phyloP scores from a whole-genome alignment of 2,329 filamentous ascomycete genomes.

The Verticillium nubilum region DNA sequence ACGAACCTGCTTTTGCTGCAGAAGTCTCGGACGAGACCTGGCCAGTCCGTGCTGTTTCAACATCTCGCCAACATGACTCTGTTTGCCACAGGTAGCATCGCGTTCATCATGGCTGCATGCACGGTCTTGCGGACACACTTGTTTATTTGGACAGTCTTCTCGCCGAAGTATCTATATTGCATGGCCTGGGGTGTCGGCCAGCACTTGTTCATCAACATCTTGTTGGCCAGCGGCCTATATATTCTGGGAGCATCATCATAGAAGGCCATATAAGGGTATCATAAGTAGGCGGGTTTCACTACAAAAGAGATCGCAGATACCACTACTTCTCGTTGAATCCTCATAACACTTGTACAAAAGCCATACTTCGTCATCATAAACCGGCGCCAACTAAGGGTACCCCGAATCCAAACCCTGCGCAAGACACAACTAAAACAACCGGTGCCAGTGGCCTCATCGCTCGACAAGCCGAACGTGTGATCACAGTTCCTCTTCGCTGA shows the following conservation, averaged over 20 bases:
- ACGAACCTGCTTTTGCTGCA: slow-evolving; percentile 53
- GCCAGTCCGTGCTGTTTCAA: slow-evolving; percentile 21
- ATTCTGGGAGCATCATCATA: not conserved
- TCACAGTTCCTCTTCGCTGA: slow-evolving; percentile 32
- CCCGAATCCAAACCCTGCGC: not conserved
- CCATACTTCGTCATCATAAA: not conserved
- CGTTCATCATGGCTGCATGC: slow-evolving; percentile 84
- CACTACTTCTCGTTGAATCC: not conserved
- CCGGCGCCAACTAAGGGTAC: not conserved
- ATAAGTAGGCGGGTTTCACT: not conserved
- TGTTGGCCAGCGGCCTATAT: slow-evolving; percentile 53
- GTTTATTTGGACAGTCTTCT: slow-evolving; percentile 99
- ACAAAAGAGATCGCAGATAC: not conserved
- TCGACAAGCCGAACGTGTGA: not conserved
- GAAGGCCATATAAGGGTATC: not conserved
- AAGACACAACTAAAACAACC: not conserved
- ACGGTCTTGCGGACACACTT: slow-evolving; percentile 78
- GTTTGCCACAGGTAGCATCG: slow-evolving; percentile 60
- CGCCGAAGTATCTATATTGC: slow-evolving; percentile 89
- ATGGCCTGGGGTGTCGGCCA: slow-evolving; percentile 83
- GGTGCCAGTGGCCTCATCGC: not conserved
- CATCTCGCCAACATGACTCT: slow-evolving; percentile 64
- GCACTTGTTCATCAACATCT: slow-evolving; percentile 69
- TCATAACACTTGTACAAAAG: not conserved
- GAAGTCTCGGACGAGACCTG: slow-evolving; percentile 13